These are phyloP conservation scores for Seiridium cupressi DNA, from an alignment of 2,329 filamentous ascomycete genomes.

Conservation along the genomic window DNA sequence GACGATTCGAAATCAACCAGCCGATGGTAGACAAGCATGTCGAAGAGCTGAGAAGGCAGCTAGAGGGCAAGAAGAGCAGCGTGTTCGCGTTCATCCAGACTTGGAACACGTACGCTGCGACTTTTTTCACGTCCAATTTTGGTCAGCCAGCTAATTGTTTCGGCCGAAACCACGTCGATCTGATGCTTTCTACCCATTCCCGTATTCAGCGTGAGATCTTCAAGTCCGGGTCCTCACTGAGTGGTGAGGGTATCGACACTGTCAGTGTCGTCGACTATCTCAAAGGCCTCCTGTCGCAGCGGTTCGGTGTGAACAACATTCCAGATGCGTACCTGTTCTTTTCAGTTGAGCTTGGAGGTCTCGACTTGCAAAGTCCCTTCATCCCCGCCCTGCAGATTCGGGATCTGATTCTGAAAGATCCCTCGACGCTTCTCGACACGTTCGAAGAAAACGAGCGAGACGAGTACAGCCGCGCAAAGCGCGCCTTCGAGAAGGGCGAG, in stretches of 20 bases:
- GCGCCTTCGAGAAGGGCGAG: conserved; percentile 30
- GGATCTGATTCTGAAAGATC: conserved; percentile 25
- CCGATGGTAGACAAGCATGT: conserved; percentile 58
- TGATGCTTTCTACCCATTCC: conserved; percentile 47
- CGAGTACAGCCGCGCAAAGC: conserved; percentile 31
- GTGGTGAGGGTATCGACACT: conserved; percentile 13
- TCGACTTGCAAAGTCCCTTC: conserved; percentile 46
- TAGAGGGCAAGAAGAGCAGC: conserved; percentile 50
- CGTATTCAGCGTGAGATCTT: conserved; percentile 49
- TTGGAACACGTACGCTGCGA: conserved; percentile 52
- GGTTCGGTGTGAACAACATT: conserved; percentile 45
- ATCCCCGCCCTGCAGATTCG: conserved; percentile 39
- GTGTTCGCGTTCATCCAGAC: conserved; percentile 43
- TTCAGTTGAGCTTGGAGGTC: conserved; percentile 42
- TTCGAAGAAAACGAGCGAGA: conserved; percentile 32
- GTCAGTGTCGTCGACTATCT: conserved; percentile 54
- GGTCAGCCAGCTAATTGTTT: conserved; percentile 51
- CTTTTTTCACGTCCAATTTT: conserved; percentile 53
- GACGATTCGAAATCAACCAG: conserved; percentile 60
- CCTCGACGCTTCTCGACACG: conserved; percentile 22
- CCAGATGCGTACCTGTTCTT: conserved; percentile 47
- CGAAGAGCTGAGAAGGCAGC: conserved; percentile 55
- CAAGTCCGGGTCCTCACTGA: conserved; percentile 25
- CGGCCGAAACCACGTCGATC: conserved; percentile 48
- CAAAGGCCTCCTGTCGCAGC: conserved; percentile 46